phyloP scores from a whole-genome alignment of 805 yeast species.

The Yamadazyma paraphyllophila region DNA sequence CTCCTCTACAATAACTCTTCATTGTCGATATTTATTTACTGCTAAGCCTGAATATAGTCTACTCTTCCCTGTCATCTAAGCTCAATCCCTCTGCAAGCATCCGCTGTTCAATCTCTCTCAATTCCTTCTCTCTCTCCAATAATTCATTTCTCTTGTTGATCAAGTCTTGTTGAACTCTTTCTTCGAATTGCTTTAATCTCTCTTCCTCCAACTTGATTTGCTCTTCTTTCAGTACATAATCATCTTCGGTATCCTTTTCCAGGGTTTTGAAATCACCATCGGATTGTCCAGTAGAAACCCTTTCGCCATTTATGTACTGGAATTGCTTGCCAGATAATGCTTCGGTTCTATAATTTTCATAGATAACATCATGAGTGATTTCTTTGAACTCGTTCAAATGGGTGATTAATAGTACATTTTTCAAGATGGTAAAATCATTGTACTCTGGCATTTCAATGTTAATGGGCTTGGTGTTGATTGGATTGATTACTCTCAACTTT shows the following conservation, averaged over 20 bases:
- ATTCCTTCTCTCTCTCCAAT: conserved; percentile 78
- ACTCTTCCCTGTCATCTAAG: conserved; percentile 24
- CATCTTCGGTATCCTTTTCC: conserved; percentile 17
- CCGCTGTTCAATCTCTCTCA: conserved; percentile 75
- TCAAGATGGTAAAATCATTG: conserved; percentile 77
- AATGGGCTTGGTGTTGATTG: conserved; percentile 50
- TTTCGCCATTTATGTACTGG: conserved; percentile 28
- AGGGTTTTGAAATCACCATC: conserved; percentile 9
- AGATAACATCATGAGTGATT: conserved; percentile 78
- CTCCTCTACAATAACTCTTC: no score
- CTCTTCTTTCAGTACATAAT: conserved; percentile 69
- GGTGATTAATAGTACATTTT: conserved; percentile 76
- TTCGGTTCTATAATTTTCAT: conserved; percentile 87
- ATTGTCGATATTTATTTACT: not conserved
- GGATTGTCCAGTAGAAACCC: not conserved
- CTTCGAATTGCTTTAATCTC: conserved; percentile 80
- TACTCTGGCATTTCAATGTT: conserved; percentile 70
- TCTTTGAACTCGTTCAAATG: conserved; percentile 89
- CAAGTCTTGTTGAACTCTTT: conserved; percentile 84
- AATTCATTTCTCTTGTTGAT: conserved; percentile 78
- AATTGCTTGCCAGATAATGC: conserved; percentile 66
- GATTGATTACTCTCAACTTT: conserved; percentile 53
- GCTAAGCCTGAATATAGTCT: no score
- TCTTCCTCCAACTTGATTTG: conserved; percentile 88
- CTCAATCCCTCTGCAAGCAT: conserved; percentile 56